Evolutionary conservation across 2,329 filamentous ascomycete species (phyloP), one percentile per base, ranked within the genome.

Genomic region (Zelopaecilomyces penicillatus): DNA sequence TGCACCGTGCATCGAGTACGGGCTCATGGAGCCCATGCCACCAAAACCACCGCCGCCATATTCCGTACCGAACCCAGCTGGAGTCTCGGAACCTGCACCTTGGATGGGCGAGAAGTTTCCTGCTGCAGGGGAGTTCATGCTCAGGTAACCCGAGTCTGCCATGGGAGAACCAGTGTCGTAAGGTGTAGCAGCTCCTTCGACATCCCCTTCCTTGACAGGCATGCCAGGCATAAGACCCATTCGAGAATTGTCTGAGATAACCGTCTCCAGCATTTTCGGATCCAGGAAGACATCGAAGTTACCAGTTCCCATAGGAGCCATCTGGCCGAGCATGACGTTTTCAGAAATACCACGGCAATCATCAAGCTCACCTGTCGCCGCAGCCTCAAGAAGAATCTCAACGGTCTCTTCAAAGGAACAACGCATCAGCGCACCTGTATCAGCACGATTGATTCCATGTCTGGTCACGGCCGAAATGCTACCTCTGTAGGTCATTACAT

Each of bases 341-440:
- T 98, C 93, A 11, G 93, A 97, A 41, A 98, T 91, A 75, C 93
- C 93, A 49, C 89, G 86, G 71, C 94, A 98, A 66, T 98, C 93
- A 61, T 98, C 93, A 30, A 98, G 76, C 66, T 98, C 93, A 62
- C 93, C 93, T 41, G 87, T 87, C 11, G 89, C 88, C 27, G 93
- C 93, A 49, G 93, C 94, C 62, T 98, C 93, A 19, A 98, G 80
- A 43, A 98, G 74, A 73, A 98, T 98, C 63, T 98, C 94, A 35
- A 98, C 93, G 1, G 93, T 98, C 66, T 98, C 94, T 68, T 98
- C 93, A 69, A 98, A 98, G 2, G 93, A 98, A 75, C 94, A 98
- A 65, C 93, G 85, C 93, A 98, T 98, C 57, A 98, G 76, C 7
- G 93, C 94, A 73, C 93, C 93, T 50, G 94, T 98, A 62, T 98